phyloP scores from a whole-genome alignment of 306 rosid species.

The Biancaea sappan region DNA sequence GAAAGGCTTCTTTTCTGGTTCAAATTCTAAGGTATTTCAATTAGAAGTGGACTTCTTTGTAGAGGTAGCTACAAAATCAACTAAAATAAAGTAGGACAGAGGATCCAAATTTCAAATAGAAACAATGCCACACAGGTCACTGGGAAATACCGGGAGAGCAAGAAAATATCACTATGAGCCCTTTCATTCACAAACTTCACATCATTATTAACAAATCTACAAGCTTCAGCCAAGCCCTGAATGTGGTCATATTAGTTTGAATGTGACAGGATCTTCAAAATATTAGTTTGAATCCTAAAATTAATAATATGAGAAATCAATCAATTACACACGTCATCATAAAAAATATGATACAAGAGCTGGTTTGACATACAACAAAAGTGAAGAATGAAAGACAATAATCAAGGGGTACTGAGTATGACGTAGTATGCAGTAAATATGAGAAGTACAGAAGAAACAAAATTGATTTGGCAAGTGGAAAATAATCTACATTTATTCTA shows the following conservation, averaged over 20 bases:
- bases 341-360: constrained; percentile 26
- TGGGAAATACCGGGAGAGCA: constrained; percentile 79
- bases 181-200: constrained; percentile 79
- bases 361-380: constrained; percentile 20
- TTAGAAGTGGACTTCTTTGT: neutral
- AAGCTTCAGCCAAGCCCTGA: constrained; percentile 74
- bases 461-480: neutral
- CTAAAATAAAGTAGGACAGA: neutral
- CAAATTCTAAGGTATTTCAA: neutral
- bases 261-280: constrained; percentile 32
- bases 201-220: constrained; percentile 70
- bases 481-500: constrained; percentile 1
- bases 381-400: constrained; percentile 8
- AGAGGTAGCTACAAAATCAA: neutral
- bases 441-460: neutral
- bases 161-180: constrained; percentile 70
- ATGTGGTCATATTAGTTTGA: constrained; percentile 46
- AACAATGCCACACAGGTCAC: constrained; percentile 30
- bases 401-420: neutral
- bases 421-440: neutral
- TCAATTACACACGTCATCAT: neutral
- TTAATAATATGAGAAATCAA: neutral
- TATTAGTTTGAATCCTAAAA: constrained; percentile 25
- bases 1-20: constrained; percentile 8
- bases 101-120: constrained; percentile 20